phyloP scores from a whole-genome alignment of 2,329 filamentous ascomycete species.

The Fusarium mangiferae region DNA sequence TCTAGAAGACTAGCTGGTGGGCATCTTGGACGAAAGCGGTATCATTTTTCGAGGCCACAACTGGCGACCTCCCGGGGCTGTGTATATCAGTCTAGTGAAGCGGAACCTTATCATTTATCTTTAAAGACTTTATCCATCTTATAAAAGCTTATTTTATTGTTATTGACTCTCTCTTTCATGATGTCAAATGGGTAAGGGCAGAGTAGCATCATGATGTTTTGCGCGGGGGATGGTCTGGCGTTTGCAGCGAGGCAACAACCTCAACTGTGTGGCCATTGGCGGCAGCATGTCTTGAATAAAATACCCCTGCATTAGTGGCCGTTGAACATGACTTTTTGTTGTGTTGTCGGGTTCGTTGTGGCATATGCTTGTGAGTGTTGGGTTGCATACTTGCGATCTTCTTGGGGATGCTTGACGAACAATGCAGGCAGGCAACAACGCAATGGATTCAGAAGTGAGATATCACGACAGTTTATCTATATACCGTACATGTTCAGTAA shows the following conservation, averaged over 20 bases:
- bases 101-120: background rate
- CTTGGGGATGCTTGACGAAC: background rate
- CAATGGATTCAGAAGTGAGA: background rate
- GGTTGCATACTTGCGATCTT: background rate
- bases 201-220: background rate
- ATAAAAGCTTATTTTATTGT: background rate
- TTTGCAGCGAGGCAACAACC: background rate
- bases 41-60: slow-evolving; percentile 18
- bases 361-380: background rate
- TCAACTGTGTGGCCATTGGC: background rate
- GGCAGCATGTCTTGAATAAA: background rate
- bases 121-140: background rate
- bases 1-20: background rate
- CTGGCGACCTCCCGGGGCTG: slow-evolving; percentile 6
- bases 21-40: slow-evolving; percentile 14
- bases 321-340: background rate
- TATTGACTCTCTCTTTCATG: background rate
- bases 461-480: background rate
- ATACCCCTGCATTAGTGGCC: background rate
- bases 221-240: background rate
- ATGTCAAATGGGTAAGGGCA: background rate
- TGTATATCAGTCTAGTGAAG: background rate
- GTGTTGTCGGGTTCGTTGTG: background rate
- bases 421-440: background rate
- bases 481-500: too few relatives aligned